Evolutionary conservation across 768 basidiomycete genomes (phyloP), one percentile per base, ranked within the genome.

Genomic region (Ramaria rubella): DNA sequence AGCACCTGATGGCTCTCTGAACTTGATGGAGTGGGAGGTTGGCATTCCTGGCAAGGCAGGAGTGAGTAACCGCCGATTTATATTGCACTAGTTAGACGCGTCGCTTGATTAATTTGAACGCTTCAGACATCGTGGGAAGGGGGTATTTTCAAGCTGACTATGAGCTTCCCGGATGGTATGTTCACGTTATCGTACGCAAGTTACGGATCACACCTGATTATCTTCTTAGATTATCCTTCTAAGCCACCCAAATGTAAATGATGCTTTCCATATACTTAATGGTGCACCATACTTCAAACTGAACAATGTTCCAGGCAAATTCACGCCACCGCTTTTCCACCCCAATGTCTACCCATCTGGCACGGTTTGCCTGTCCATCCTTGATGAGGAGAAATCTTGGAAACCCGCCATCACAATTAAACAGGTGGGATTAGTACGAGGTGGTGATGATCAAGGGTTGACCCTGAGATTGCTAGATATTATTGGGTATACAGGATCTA

Each of bases 341-440:
- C 94, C 95, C 26, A 98, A 98, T 68, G 94, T 99, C 54, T 99
- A 97, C 68, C 96, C 96, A 0, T 98, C 95, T 29, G 96, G 96
- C 24, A 99, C 96, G 19, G 94, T 98, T 45, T 98, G 95, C 70
- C 77, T 99, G 27, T 97, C 94, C 11, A 99, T 99, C 66, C 73
- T 99, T 53, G 95, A 98, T 66, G 96, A 99, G 68, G 96, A 99
- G 72, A 98, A 99, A 70, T 87, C 86, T 1, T 99, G 96, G 96
- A 97, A 97, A 68, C 94, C 96, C 24, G 90, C 94, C 6, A 97
- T 99, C 64, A 98, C 96, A 1, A 94, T 99, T 73, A 99, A 98
- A 71, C 96, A 98, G 80, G 95, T 89, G 24, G n/a, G n/a, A n/a
- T n/a, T n/a, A n/a, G n/a, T n/a, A n/a, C n/a, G n/a, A n/a, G n/a